Base-by-base conservation (phyloP, 164 flowering plant genomes). In the Annona squamosa region DNA sequence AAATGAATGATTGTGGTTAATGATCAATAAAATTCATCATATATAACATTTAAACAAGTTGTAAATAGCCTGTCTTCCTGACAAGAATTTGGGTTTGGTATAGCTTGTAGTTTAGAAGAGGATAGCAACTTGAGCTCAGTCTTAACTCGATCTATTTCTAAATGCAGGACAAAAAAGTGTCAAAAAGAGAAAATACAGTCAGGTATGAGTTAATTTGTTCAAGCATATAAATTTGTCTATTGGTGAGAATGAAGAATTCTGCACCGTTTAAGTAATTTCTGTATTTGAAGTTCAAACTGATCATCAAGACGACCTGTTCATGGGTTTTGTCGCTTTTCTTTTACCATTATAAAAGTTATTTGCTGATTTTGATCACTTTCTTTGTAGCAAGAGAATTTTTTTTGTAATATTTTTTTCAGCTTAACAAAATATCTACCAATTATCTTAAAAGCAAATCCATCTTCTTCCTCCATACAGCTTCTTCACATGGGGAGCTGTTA, bases 161-260 rank as follows among this genome's bases (percentile, higher is more conserved):
- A 70, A 10, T 69, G 70, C 78, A 75, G 78, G 72, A 56, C 66
- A 44, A 5, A 44, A 37, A 73, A 48, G 65, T 42, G 4, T 19
- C 5, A 26, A 68, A 61, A 71, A 68, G 63, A 52, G 16, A 77
- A 71, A 76, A 45, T 61, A 45, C 9, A n/a, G 68, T 63, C 75
- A 71, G 79, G 79, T 76, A 74, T 68, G 12, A 3, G 2, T 18
- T 26, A 5, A 70, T 70, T 5, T 46, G 5, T 69, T 46, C 17
- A 69, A 47, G 16, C 17, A n/a, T 16, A n/a, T 9, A 18, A 46
- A 37, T 16, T 17, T 69, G 46, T 47, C 42, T 68, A 3, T 18
- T 5, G 5, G 17, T 18, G 56, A 18, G 61, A 42, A 42, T 46
- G 44, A 13, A 17, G 18, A 18, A 46, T 46, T n/a, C 37, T 48